These are phyloP conservation scores for Saturnispora sanitii DNA, from an alignment of 805 yeast species.

Conservation along the genomic window DNA sequence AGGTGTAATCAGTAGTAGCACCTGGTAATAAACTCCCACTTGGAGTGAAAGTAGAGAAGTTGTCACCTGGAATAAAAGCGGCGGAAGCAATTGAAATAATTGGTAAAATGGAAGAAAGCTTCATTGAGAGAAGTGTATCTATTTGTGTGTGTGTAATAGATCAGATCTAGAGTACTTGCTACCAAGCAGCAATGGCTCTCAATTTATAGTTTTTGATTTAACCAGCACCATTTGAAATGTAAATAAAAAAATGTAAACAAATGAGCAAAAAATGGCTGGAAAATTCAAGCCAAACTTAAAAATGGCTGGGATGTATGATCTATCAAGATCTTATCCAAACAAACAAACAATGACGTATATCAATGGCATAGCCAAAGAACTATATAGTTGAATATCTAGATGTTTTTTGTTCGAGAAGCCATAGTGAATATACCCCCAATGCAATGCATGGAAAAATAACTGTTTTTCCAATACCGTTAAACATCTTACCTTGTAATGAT, in stretches of 20 bases:
- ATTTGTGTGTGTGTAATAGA: not conserved
- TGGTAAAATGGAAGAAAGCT: slow-evolving; percentile 3
- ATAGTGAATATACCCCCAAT: too few species aligned
- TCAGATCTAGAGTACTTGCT: not conserved
- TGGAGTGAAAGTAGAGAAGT: slow-evolving; percentile 66
- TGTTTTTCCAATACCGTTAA: too few species aligned
- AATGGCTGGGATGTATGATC: slow-evolving; percentile 4
- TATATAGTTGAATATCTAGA: too few species aligned
- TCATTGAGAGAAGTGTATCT: slow-evolving; percentile 1
- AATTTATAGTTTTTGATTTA: slow-evolving; percentile 1
- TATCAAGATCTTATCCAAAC: not conserved
- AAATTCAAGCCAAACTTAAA: not conserved
- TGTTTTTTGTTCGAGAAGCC: too few species aligned
- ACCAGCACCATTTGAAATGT: slow-evolving; percentile 6
- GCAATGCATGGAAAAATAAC: too few species aligned
- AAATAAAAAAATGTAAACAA: slow-evolving; percentile 8
- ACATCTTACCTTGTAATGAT: too few species aligned
- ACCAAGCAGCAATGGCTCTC: not conserved
- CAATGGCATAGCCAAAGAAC: too few species aligned
- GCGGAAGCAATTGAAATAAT: slow-evolving; percentile 6
- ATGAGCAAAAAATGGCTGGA: not conserved
- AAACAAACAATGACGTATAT: too few species aligned
- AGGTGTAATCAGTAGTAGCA: slow-evolving; percentile 46
- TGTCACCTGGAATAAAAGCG: slow-evolving; percentile 31
- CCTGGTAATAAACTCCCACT: slow-evolving; percentile 36